Evolutionary conservation across 1,139 yeast genomes (phyloP), one percentile per base, ranked within the genome.

Genomic region (Diutina neorugosa): DNA sequence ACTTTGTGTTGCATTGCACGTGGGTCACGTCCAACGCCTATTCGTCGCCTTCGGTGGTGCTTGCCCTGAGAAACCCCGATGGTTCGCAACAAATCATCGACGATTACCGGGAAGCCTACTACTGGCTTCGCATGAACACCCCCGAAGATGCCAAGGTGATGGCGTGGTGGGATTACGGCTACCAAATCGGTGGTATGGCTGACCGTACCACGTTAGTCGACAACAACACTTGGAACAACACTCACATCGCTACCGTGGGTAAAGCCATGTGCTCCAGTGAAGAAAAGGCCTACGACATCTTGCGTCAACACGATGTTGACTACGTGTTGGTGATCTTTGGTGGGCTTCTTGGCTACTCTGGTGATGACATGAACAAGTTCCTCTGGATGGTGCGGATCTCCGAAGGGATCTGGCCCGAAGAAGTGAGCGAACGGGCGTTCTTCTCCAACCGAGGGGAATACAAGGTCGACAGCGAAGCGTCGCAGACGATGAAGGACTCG

Each of bases 121-220:
- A 93, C 69, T 94, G 99, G 99, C 77, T 94, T 62, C 83, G 98
- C 65, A 90, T 93, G 96, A 94, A 94, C 71, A 93, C 98, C 1
- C 82, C 88, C 4, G 97, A 91, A 66, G 98, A 94, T 66, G 86
- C 97, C 52, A 90, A 88, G 69, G 86, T 94, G 58, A 89, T 94
- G 86, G 86, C 98, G 7, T 94, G 99, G 99, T 94, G 99, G 99
- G 99, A 94, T 75, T 94, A 94, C 66, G 99, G 99, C 54, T 94
- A 94, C 70, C 99, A 94, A 71, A 94, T 94, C 64, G 98, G 98
- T 61, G 99, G 99, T 57, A 93, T 94, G 98, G 98, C 98, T 51
- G 98, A 94, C 70, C 82, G 98, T 67, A 93, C 98, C 59, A 94
- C 99, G 4, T 78, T 94, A 61, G 99, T 94, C 49, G 99, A 94